These are phyloP conservation scores for Aspergillus caelatus DNA, from an alignment of 2,329 filamentous ascomycete species.

Conservation along the genomic window DNA sequence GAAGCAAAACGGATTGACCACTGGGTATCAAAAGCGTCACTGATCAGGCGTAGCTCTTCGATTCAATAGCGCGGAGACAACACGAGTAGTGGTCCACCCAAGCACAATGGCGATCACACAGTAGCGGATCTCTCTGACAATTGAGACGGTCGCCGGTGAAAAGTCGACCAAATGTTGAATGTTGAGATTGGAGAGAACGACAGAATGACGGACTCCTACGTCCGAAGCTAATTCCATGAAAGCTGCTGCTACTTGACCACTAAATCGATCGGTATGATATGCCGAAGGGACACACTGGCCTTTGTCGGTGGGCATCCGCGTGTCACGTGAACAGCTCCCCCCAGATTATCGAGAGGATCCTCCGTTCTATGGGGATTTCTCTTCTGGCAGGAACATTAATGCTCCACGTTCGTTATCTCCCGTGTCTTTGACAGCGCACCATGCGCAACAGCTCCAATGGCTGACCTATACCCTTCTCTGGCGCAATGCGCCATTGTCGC, in stretches of 20 bases:
- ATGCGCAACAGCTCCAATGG: conserved; percentile 58
- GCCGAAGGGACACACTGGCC: conserved; percentile 24
- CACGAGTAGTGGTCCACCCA: conserved; percentile 47
- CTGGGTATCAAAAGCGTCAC: conserved; percentile 16
- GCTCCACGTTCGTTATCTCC: background rate
- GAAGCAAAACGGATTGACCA: conserved; percentile 18
- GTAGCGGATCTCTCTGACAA: conserved; percentile 56
- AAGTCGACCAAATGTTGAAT: conserved; percentile 57
- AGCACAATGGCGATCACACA: conserved; percentile 54
- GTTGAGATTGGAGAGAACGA: conserved; percentile 45
- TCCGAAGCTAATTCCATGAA: conserved; percentile 44
- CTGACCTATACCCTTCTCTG: conserved; percentile 82
- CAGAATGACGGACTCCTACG: conserved; percentile 50
- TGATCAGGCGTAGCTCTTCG: conserved; percentile 23
- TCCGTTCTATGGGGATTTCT: conserved; percentile 10
- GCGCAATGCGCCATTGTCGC: conserved; percentile 84
- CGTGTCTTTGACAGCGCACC: conserved; percentile 15
- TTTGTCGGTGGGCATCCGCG: conserved; percentile 5
- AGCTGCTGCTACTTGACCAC: conserved; percentile 5
- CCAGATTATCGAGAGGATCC: conserved; percentile 13
- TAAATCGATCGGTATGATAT: conserved; percentile 1
- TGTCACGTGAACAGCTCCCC: conserved; percentile 23
- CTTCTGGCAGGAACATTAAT: background rate
- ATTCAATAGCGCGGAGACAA: conserved; percentile 38
- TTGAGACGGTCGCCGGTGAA: conserved; percentile 50